Percentiles rank a stretch among this genome's conserved stretches.
Evolutionary conservation across 148 eudicot genomes (phyloP).

Genomic region (Rheum nobile): DNA sequence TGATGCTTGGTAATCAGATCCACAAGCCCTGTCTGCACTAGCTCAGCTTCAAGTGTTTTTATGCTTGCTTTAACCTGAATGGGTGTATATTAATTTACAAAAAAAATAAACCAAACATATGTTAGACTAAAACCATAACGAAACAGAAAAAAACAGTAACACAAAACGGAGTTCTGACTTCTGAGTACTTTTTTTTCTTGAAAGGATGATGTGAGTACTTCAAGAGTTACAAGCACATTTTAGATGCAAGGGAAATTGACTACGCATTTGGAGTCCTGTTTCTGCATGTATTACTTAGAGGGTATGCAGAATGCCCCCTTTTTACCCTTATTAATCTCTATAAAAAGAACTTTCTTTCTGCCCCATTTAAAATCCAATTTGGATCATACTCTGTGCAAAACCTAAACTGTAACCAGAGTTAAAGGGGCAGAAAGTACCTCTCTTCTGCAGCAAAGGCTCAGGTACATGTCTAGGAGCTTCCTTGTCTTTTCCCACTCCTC

Average conservation of each 20-base stretch:
- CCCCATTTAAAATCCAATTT: neutral
- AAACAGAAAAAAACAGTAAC: too few relatives aligned
- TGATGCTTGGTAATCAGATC: slow-evolving; percentile 33
- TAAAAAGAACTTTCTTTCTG: neutral
- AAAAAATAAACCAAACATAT: neutral
- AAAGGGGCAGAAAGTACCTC: slow-evolving; percentile 30
- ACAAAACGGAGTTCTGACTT: too few relatives aligned
- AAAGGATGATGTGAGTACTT: neutral
- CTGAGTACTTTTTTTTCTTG: neutral
- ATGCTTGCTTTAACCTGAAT: slow-evolving; percentile 48
- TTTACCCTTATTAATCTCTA: too few relatives aligned
- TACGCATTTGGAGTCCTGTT: neutral
- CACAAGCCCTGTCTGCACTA: slow-evolving; percentile 50
- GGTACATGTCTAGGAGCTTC: slow-evolving; percentile 40
- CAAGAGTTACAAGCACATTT: neutral
- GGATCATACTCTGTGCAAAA: neutral
- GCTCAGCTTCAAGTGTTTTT: slow-evolving; percentile 40
- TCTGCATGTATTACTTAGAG: neutral
- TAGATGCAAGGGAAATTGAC: neutral
- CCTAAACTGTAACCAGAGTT: neutral
- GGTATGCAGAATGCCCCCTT: neutral
- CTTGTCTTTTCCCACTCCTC: slow-evolving; percentile 46
- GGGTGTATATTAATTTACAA: neutral
- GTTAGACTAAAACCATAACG: neutral
- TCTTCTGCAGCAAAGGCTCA: slow-evolving; percentile 32